Evolutionary conservation across 2,329 filamentous ascomycete species (phyloP), one percentile per base, ranked within the genome.

Genomic region (Pseudocercospora cruenta): DNA sequence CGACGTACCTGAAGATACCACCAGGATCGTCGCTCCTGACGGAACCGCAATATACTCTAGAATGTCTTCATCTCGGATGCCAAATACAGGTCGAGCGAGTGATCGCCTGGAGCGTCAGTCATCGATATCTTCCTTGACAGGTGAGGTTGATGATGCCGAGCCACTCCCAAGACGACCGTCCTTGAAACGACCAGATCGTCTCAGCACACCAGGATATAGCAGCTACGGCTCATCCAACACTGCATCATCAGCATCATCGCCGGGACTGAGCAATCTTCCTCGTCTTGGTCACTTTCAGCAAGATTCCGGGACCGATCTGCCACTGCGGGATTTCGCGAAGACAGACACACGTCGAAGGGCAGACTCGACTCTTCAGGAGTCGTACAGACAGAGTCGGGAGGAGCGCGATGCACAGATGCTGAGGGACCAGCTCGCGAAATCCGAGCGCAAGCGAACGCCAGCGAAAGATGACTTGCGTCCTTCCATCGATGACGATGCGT

Each of bases 31-130:
- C 9, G 49, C 59, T 6, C 51, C 67, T 1, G 71, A 70, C 51
- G 73, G 74, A 14, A 75, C 71, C 16, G 72, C 74, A 10, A 61
- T 72, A n/a, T 74, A 75, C 58, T 60, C 67, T 19, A 51, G 60
- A 9, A 65, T 71, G 21, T 12, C 54, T 39, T 33, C 54, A 9
- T 0, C 60, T 70, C 2, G 64, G 68, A 12, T 61, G 69, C 36
- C 69, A 70, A n/a, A 62, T 70, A 36, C 68, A 69, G 1, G 28
- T 19, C 2, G 59, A 67, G 24, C 70, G 71, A 28, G 71, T 73
- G 54, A 68, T 22, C n/a, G 60, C 10, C 36, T 66, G 6, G 60
- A 63, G 28, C 64, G 33, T 53, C 36, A 43, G 28, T 63, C 60
- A 2, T 66, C 64, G 26, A 43, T 63, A 60, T 62, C 26, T 26